A percentile compares a stretch with the other conserved stretches of the same genome.
Evolutionary conservation across 2,329 filamentous ascomycete species (phyloP).

Genomic region (Fusarium miscanthi): DNA sequence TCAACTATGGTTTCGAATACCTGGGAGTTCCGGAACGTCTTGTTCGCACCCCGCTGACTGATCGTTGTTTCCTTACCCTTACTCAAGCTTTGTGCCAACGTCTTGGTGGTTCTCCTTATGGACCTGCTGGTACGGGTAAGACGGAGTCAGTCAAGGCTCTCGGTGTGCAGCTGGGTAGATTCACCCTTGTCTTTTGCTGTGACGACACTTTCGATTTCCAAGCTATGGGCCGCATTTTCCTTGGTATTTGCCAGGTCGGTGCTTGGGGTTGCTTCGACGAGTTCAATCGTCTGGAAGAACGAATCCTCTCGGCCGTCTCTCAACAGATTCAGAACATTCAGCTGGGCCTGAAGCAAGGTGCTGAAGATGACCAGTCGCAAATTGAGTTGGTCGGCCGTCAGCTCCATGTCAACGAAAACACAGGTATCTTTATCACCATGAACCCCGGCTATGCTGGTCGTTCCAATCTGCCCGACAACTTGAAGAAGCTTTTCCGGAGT

Average conservation of each 20-base stretch:
- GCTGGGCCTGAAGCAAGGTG: constrained; percentile 88
- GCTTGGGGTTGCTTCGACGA: constrained; percentile 99
- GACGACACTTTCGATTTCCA: constrained; percentile 99
- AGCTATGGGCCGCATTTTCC: constrained; percentile 98
- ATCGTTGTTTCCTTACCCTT: constrained; percentile 97
- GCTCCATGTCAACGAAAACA: constrained; percentile 88
- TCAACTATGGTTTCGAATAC: constrained; percentile 98
- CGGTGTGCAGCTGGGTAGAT: constrained; percentile 94
- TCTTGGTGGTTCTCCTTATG: constrained; percentile 95
- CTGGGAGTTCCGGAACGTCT: constrained; percentile 95
- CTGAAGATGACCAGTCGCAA: constrained; percentile 82
- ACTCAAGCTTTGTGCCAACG: constrained; percentile 96
- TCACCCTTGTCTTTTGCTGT: constrained; percentile 99
- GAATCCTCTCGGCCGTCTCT: constrained; percentile 96
- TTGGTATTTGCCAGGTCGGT: constrained; percentile 98
- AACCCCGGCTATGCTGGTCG: constrained; percentile 98
- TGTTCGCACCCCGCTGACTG: constrained; percentile 94
- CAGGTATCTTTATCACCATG: constrained; percentile 99
- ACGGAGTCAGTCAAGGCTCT: constrained; percentile 99
- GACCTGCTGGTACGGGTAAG: constrained; percentile 97
- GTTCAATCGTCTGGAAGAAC: constrained; percentile 98
- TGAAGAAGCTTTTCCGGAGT: constrained; percentile 99
- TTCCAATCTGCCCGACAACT: constrained; percentile 96
- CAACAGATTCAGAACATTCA: constrained; percentile 99
- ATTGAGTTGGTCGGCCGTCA: constrained; percentile 96